phyloP scores from a whole-genome alignment of 2,329 filamentous ascomycete genomes.

The Aureobasidium lini region DNA sequence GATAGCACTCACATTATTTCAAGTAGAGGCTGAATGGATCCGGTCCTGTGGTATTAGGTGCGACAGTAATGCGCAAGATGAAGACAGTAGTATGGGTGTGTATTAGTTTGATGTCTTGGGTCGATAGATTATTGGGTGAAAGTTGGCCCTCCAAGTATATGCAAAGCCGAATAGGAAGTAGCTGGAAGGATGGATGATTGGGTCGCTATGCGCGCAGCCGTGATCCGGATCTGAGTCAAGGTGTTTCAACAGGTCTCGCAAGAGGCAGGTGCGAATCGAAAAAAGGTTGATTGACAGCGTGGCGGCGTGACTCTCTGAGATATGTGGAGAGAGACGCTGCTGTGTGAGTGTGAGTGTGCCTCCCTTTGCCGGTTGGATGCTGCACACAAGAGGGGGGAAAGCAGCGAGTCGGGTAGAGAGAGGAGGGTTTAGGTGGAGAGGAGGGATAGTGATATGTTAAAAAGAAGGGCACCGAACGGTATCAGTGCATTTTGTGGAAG shows the following conservation, averaged over 20 bases:
- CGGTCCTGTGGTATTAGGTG: conserved; percentile 14
- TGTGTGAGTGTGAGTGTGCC: background rate
- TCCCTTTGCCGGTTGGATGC: conserved; percentile 5
- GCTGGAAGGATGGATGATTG: conserved; percentile 2
- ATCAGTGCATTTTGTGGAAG: conserved; percentile 14
- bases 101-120: conserved; percentile 15
- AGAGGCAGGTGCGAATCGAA: conserved; percentile 1
- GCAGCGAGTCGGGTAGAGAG: conserved; percentile 11
- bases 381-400: conserved; percentile 2
- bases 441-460: conserved; percentile 13
- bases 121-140: conserved; percentile 4
- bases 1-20: conserved; percentile 13
- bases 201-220: conserved; percentile 10
- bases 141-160: conserved; percentile 12
- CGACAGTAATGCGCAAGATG: conserved; percentile 13
- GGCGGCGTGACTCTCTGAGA: conserved; percentile 11
- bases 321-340: conserved; percentile 6
- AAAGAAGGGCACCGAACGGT: conserved; percentile 15
- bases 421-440: conserved; percentile 10
- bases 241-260: conserved; percentile 15
- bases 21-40: conserved; percentile 11
- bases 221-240: conserved; percentile 13
- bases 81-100: conserved; percentile 9
- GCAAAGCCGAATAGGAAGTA: conserved; percentile 13
- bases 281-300: conserved; percentile 3